Evolutionary conservation across 306 rosid species (phyloP).

Genomic region (Macrotyloma uniflorum): DNA sequence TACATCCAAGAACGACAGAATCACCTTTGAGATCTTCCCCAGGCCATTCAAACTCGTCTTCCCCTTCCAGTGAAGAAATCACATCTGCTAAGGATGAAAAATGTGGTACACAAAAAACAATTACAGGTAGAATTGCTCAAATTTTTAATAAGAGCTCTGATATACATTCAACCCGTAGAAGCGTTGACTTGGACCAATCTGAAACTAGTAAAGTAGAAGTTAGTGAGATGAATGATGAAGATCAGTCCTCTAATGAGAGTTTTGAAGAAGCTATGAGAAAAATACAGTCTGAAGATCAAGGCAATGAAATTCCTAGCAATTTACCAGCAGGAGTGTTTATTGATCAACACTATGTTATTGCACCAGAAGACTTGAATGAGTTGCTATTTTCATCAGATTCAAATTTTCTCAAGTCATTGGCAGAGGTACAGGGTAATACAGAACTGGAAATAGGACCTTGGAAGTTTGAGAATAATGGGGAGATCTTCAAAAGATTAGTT

Average conservation of each 20-base stretch:
- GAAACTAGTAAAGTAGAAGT: constrained; percentile 56
- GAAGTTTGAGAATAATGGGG: constrained; percentile 73
- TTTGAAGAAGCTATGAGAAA: constrained; percentile 75
- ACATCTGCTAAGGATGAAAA: constrained; percentile 69
- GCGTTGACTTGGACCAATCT: constrained; percentile 58
- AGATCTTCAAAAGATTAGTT: constrained; percentile 66
- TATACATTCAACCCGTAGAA: constrained; percentile 47
- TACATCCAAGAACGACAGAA: constrained; percentile 38
- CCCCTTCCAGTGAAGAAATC: constrained; percentile 64
- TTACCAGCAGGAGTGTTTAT: constrained; percentile 81
- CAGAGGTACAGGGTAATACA: constrained; percentile 74
- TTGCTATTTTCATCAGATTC: constrained; percentile 77
- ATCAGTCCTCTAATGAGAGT: constrained; percentile 52
- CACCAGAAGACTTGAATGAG: constrained; percentile 71
- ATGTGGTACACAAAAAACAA: constrained; percentile 53
- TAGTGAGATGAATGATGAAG: constrained; percentile 58
- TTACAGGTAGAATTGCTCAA: constrained; percentile 77
- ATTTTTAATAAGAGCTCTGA: constrained; percentile 75
- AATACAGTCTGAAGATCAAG: constrained; percentile 70
- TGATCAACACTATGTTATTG: constrained; percentile 68
- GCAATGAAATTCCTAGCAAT: constrained; percentile 69
- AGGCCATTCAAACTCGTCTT: constrained; percentile 47
- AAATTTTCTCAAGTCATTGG: constrained; percentile 61
- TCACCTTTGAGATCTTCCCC: constrained; percentile 48
- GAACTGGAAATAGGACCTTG: constrained; percentile 77